Percentiles rank a stretch among this genome's conserved stretches.
phyloP scores from a whole-genome alignment of 192 early-diverging fungal genomes.

The Linnemannia exigua region DNA sequence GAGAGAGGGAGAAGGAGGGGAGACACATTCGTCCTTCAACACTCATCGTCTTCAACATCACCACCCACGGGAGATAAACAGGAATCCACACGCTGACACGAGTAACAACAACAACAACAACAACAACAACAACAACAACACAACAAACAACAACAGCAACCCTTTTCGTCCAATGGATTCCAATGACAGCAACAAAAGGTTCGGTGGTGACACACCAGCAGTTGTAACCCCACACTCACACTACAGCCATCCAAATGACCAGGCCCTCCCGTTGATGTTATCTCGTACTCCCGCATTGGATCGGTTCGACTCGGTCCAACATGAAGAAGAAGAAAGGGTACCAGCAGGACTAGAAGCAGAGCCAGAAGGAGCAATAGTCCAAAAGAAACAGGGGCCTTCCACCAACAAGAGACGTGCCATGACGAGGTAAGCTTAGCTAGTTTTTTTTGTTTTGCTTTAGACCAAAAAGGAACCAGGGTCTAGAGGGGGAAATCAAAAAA shows the following conservation, averaged over 20 bases:
- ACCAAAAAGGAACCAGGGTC: background rate
- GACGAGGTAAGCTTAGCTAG: background rate
- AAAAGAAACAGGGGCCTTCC: background rate
- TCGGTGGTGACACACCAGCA: background rate
- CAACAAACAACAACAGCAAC: background rate
- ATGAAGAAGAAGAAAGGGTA: background rate
- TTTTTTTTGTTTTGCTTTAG: background rate
- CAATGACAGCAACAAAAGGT: background rate
- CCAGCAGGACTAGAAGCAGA: background rate
- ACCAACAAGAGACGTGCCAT: background rate
- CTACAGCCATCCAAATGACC: background rate
- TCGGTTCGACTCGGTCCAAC: background rate
- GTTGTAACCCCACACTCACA: background rate
- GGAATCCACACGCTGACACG: background rate
- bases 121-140: background rate
- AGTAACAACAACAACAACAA: background rate
- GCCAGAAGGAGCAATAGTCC: background rate
- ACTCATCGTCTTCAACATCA: background rate
- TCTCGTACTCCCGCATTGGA: background rate
- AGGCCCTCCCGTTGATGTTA: no score
- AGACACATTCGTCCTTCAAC: background rate
- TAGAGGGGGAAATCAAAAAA: background rate
- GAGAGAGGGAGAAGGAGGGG: background rate
- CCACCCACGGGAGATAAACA: background rate
- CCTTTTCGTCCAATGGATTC: background rate